Conservation (phyloP, 208 protist species). For the Entamoeba nuttalli region DNA sequence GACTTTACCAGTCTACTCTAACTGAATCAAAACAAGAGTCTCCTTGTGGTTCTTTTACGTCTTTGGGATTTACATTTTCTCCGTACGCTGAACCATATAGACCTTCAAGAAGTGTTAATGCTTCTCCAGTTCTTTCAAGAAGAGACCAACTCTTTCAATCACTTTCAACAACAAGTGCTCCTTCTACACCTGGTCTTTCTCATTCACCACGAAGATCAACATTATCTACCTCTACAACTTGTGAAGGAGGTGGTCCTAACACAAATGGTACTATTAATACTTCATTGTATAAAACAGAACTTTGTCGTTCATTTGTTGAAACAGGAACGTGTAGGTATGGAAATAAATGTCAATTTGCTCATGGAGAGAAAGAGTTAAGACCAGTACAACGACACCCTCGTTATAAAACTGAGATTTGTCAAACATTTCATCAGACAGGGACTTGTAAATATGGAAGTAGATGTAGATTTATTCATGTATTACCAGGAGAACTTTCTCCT, state of each 20-base stretch:
- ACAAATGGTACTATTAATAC: background rate
- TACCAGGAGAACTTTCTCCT: background rate
- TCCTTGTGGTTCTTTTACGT: background rate
- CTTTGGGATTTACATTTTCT: background rate
- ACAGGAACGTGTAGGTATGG: constrained; percentile 46
- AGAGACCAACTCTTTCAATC: background rate
- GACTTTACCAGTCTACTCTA: background rate
- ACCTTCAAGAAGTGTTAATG: background rate
- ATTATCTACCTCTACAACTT: background rate
- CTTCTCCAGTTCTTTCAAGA: background rate
- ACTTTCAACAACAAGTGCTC: background rate
- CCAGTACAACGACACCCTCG: constrained; percentile 37
- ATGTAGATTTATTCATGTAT: constrained; percentile 7
- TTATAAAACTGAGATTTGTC: constrained; percentile 53
- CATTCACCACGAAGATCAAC: background rate
- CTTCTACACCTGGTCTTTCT: background rate
- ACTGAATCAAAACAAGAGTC: background rate
- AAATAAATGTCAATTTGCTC: constrained; percentile 51
- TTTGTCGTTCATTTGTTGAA: constrained; percentile 44
- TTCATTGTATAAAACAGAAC: constrained; percentile 33
- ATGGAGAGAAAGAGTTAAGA: constrained; percentile 38
- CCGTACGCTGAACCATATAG: background rate
- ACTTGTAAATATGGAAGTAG: constrained; percentile 38
- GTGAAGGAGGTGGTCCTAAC: background rate
- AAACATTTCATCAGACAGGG: constrained; percentile 39